Percentiles rank a stretch among this genome's conserved stretches.
These are phyloP conservation scores for Trichocladium uniseriatum DNA, from an alignment of 495 filamentous ascomycete genomes.

Conservation along the genomic window DNA sequence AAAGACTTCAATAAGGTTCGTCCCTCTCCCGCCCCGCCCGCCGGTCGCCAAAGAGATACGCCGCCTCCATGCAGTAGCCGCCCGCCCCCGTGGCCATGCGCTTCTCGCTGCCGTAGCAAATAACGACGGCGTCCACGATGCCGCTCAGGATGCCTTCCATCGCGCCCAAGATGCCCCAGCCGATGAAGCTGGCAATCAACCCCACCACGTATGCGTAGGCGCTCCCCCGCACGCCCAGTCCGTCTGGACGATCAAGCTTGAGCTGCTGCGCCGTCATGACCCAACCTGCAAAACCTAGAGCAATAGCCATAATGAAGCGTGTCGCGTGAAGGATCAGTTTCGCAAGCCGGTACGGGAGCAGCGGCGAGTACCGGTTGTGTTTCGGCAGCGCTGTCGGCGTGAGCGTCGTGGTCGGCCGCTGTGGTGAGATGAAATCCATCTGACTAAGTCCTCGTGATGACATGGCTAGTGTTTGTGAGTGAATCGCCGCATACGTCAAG, in stretches of 20 bases:
- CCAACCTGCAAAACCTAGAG: conserved; percentile 93
- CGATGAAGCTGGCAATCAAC: conserved; percentile 81
- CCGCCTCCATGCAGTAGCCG: conserved; percentile 82
- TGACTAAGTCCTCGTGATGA: conserved; percentile 69
- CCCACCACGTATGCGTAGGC: conserved; percentile 93
- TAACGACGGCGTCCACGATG: conserved; percentile 81
- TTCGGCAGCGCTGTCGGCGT: conserved; percentile 48
- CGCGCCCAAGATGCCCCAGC: conserved; percentile 90
- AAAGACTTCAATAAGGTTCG: conserved; percentile 24
- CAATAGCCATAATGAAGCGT: conserved; percentile 77
- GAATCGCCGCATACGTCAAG: conserved; percentile 88
- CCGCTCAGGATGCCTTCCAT: conserved; percentile 89
- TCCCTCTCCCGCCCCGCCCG: conserved; percentile 23
- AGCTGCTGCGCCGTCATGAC: conserved; percentile 79
- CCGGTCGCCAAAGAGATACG: conserved; percentile 64
- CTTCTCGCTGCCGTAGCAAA: conserved; percentile 89
- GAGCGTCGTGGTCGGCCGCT: conserved; percentile 51
- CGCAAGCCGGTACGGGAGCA: conserved; percentile 71
- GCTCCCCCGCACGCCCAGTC: conserved; percentile 53
- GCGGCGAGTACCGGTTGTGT: conserved; percentile 35
- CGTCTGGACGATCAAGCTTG: conserved; percentile 40
- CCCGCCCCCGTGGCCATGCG: conserved; percentile 55
- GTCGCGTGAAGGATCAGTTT: conserved; percentile 88
- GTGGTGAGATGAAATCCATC: conserved; percentile 60
- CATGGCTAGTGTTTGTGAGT: conserved; percentile 67